These are phyloP conservation scores for Lentinula sp. DNA, from an alignment of 768 basidiomycete species.

Conservation along the genomic window DNA sequence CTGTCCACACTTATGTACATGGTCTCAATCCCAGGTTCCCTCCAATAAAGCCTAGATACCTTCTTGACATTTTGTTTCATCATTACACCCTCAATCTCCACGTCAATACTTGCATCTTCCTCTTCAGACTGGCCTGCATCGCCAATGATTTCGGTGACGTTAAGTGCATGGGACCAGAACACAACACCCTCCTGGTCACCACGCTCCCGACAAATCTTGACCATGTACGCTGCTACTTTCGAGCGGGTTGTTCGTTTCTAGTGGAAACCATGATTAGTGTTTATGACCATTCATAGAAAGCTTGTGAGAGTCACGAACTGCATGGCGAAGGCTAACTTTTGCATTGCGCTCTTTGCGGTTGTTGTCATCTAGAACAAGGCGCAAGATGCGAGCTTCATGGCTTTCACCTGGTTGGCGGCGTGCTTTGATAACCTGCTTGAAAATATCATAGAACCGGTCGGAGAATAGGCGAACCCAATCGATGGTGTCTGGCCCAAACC, in stretches of 20 bases:
- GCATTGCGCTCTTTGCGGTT: background rate
- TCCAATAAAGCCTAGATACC: background rate
- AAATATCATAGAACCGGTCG: background rate
- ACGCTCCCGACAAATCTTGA: background rate
- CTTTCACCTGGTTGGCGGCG: background rate
- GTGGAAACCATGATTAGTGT: background rate
- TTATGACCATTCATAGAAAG: background rate
- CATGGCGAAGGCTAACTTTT: background rate
- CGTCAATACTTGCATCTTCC: background rate
- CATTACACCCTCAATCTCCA: background rate
- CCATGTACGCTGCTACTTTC: background rate
- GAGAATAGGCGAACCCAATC: background rate
- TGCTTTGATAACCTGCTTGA: background rate
- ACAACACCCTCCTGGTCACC: background rate
- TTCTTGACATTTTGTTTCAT: background rate
- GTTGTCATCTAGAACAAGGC: background rate
- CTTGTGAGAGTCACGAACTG: background rate
- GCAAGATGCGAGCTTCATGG: background rate
- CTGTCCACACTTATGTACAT: background rate
- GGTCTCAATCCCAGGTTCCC: background rate
- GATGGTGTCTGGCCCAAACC: background rate
- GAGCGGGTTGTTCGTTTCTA: background rate
- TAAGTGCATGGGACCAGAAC: background rate
- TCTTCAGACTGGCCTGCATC: slow-evolving; percentile 3
- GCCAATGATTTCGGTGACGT: background rate